These are phyloP conservation scores for Macaranga tanarius DNA, from an alignment of 441 rosid species.

Conservation along the genomic window DNA sequence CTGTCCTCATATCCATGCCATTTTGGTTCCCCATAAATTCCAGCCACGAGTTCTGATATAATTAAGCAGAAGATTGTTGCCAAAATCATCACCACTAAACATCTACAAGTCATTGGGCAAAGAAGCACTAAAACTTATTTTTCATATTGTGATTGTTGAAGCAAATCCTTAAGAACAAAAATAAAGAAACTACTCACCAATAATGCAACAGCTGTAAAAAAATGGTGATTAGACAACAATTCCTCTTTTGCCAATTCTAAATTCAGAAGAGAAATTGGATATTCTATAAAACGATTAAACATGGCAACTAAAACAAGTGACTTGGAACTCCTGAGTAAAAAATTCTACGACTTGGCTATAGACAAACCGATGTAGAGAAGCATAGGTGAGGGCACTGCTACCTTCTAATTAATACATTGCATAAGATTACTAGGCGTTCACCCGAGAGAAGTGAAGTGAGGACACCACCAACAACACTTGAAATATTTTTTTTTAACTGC, in stretches of 20 bases:
- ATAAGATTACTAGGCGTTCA: conserved; percentile 74
- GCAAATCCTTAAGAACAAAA: neutral
- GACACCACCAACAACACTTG: conserved; percentile 64
- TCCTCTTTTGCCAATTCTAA: neutral
- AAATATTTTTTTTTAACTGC: conserved; percentile 84
- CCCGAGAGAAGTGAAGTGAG: conserved; percentile 78
- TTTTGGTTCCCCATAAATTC: conserved; percentile 5
- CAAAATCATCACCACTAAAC: neutral
- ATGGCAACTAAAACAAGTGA: neutral
- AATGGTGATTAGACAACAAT: neutral
- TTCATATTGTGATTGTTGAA: neutral
- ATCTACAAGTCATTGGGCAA: neutral
- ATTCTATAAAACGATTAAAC: neutral
- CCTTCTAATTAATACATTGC: conserved; percentile 94
- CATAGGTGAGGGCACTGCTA: conserved; percentile 29
- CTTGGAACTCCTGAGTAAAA: neutral
- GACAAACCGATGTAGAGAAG: conserved; percentile 4
- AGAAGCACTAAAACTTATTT: neutral
- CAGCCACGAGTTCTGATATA: neutral
- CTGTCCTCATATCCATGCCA: neutral
- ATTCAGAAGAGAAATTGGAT: neutral
- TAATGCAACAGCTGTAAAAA: neutral
- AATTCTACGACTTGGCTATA: neutral
- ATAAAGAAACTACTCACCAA: neutral
- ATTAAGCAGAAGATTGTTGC: neutral